Base-by-base conservation (phyloP, 2,329 filamentous ascomycete species). In the Chalaropsis ovoidea region DNA sequence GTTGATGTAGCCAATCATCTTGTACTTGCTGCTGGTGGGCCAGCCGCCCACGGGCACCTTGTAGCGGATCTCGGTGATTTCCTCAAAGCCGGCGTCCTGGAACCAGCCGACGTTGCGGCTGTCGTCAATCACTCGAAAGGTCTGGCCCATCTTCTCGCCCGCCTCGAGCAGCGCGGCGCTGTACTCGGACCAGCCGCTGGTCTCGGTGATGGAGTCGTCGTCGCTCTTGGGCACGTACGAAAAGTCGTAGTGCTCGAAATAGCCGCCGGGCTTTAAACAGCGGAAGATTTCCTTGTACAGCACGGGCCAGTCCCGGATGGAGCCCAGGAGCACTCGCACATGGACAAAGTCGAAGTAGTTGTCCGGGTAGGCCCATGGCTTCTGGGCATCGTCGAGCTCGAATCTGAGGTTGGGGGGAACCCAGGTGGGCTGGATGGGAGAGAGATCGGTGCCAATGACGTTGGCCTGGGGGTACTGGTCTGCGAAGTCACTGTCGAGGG, bases 371-470 rank as follows among this genome's bases (percentile, higher is more conserved):
- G 74, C 81, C 76, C 76, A 78, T 15, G 75, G 72, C 39, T 72
- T 77, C 70, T 83, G 80, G 45, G 81, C 79, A 70, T 87, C 83
- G 72, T 86, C 84, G 58, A 86, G 78, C 68, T 85, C 77, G 68
- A 86, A 87, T 69, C 81, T 79, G 65, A 85, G 81, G 70, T 86
- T 87, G 52, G 78, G 77, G 1, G 83, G 82, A 1, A 84, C 79
- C 68, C 67, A 81, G 22, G 73, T 74, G 0, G 81, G 81, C 68
- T 84, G 82, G 13, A 82, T 82, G 0, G 81, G 81, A 3, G 80
- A 82, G n/a, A 84, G 74, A 70, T 84, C 82, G 13, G 80, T 81
- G 24, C 82, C 81, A 61, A 77, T 78, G 13, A 73, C 82, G 74
- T 71, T 75, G 69, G 71, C 76, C 68, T 74, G 71, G 39, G 80